A percentile compares a stretch with the other conserved stretches of the same genome.
phyloP scores from a whole-genome alignment of 139 green algal species.

The Chlamydomonas sp. region DNA sequence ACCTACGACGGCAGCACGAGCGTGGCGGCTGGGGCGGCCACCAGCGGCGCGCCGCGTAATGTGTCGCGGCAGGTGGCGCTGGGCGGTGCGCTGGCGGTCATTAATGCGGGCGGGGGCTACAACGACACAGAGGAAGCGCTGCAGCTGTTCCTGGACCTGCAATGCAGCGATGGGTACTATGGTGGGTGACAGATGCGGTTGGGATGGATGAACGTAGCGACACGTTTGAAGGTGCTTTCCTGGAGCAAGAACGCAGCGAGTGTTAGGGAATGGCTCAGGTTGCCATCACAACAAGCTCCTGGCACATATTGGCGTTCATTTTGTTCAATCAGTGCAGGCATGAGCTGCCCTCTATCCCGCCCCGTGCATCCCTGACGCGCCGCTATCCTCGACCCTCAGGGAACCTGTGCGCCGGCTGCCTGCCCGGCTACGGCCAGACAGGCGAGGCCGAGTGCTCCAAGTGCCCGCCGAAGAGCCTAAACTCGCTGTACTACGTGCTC shows the following conservation, averaged over 20 bases:
- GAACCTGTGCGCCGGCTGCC: conserved; percentile 27
- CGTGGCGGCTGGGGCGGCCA: not conserved
- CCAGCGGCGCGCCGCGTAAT: not conserved
- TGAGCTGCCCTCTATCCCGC: no score
- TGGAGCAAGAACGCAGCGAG: no score
- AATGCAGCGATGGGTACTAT: conserved; percentile 32
- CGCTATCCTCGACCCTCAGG: not conserved
- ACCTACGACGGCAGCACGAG: conserved; percentile 8
- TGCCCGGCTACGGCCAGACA: conserved; percentile 10
- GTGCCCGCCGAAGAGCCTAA: conserved; percentile 12
- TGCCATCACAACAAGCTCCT: no score
- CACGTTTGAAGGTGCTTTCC: no score
- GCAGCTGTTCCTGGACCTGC: not conserved
- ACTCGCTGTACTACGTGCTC: conserved; percentile 34
- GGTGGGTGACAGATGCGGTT: not conserved
- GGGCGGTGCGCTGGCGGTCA: not conserved
- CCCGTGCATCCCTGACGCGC: no score
- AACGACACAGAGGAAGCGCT: not conserved
- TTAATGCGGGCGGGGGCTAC: not conserved
- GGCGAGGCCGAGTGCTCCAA: not conserved
- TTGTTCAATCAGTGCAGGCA: no score
- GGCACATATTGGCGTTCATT: no score
- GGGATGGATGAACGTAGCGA: not conserved
- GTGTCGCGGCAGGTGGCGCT: not conserved
- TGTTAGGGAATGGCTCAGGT: no score